These are phyloP conservation scores for Mycena kentingensis DNA, from an alignment of 768 basidiomycete genomes.

Conservation along the genomic window DNA sequence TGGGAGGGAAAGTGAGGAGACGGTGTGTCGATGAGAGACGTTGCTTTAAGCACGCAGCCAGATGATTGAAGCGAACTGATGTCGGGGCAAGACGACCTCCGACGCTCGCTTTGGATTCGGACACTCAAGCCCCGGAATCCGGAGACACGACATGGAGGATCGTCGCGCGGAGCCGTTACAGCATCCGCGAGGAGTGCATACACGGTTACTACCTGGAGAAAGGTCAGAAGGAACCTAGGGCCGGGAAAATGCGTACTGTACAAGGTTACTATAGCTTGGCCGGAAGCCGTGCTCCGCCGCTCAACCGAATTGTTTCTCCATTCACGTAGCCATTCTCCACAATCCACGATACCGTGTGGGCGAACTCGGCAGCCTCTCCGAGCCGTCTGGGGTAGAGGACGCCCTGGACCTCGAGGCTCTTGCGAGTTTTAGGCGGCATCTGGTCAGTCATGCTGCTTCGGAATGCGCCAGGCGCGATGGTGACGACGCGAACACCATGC, in stretches of 20 bases:
- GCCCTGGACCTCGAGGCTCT: conserved; percentile 41
- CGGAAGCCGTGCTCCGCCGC: conserved; percentile 36
- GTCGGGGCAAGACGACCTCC: conserved; percentile 15
- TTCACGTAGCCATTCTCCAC: conserved; percentile 57
- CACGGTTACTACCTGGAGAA: too few relatives aligned
- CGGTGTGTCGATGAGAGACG: not conserved
- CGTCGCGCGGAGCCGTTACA: not conserved
- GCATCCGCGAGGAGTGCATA: too few relatives aligned
- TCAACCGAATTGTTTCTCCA: conserved; percentile 52
- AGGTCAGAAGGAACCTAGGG: not conserved
- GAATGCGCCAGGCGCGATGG: conserved; percentile 60
- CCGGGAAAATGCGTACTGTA: not conserved
- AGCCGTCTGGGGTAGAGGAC: conserved; percentile 49
- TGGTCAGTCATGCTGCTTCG: conserved; percentile 44
- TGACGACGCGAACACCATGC: conserved; percentile 54
- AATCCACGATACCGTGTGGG: conserved; percentile 50
- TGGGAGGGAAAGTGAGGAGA: not conserved
- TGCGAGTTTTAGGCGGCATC: conserved; percentile 38
- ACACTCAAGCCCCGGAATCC: conserved; percentile 10
- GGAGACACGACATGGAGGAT: not conserved
- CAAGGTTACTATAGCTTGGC: not conserved
- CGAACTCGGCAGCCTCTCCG: conserved; percentile 52
- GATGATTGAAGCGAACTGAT: conserved; percentile 20
- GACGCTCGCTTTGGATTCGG: conserved; percentile 12
- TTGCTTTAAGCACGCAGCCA: conserved; percentile 17